A percentile compares a stretch with the other conserved stretches of the same genome.
phyloP scores from a whole-genome alignment of 2,329 filamentous ascomycete species.

The Elsinoe perseae region DNA sequence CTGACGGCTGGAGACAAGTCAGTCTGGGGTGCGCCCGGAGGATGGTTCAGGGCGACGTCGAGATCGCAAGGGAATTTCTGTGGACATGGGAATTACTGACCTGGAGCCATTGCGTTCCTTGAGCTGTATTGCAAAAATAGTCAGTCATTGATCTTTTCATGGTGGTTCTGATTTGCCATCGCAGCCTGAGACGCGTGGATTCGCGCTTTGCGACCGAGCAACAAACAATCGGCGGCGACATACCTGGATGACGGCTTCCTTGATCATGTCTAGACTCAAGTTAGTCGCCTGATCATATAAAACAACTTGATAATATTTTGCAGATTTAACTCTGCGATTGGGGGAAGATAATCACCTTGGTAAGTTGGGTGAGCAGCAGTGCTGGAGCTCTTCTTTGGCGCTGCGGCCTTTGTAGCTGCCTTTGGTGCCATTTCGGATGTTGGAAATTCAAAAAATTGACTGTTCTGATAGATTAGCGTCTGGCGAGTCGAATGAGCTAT shows the following conservation, averaged over 20 bases:
- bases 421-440: slow-evolving; percentile 55
- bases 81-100: slow-evolving; percentile 42
- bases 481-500: slow-evolving; percentile 31
- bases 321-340: slow-evolving; percentile 25
- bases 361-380: slow-evolving; percentile 54
- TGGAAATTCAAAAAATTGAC: slow-evolving; percentile 16
- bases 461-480: slow-evolving; percentile 23
- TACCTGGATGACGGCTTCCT: slow-evolving; percentile 62
- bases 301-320: neutral
- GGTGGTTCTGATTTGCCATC: neutral
- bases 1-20: slow-evolving; percentile 49
- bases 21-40: slow-evolving; percentile 19
- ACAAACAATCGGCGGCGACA: slow-evolving; percentile 40
- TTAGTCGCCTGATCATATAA: slow-evolving; percentile 41
- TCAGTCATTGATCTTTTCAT: slow-evolving; percentile 39
- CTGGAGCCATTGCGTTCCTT: slow-evolving; percentile 65
- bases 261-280: slow-evolving; percentile 57
- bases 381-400: slow-evolving; percentile 51
- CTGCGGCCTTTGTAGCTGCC: slow-evolving; percentile 43
- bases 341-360: slow-evolving; percentile 49
- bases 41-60: slow-evolving; percentile 23
- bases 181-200: slow-evolving; percentile 11
- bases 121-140: slow-evolving; percentile 45
- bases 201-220: slow-evolving; percentile 24
- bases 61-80: slow-evolving; percentile 16